Evolutionary conservation across 208 protist species (phyloP).

Genomic region (Leishmania aethiopica): DNA sequence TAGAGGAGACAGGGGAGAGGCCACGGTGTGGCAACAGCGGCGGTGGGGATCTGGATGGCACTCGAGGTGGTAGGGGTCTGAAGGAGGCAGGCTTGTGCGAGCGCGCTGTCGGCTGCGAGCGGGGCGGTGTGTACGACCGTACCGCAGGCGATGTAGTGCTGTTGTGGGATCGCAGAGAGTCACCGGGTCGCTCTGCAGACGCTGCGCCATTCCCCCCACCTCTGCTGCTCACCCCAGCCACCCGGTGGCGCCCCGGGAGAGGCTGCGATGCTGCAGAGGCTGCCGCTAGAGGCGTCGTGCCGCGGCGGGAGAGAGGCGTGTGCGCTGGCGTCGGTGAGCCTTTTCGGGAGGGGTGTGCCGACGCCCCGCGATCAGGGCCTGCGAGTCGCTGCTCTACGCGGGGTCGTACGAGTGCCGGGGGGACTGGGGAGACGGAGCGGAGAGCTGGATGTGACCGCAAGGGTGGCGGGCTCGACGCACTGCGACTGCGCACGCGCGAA

Average conservation of each 20-base stretch:
- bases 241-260: neutral
- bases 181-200: neutral
- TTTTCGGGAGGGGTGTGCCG: neutral
- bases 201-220: neutral
- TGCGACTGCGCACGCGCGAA: slow-evolving; percentile 4
- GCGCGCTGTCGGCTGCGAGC: neutral
- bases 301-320: neutral
- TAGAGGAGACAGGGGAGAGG: slow-evolving; percentile 5
- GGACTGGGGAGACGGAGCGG: neutral
- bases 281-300: neutral
- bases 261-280: neutral
- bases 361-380: neutral
- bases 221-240: neutral
- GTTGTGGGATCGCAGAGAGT: neutral
- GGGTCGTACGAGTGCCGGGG: neutral
- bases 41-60: slow-evolving; percentile 6
- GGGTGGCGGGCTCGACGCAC: neutral
- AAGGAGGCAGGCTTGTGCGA: neutral
- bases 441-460: neutral
- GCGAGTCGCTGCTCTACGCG: neutral
- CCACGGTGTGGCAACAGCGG: slow-evolving; percentile 9
- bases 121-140: slow-evolving; percentile 2
- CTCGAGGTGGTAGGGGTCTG: neutral
- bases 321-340: neutral
- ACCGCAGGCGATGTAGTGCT: neutral